Base-by-base conservation (phyloP, 495 filamentous ascomycete species). In the Tuber microsphaerosporum region DNA sequence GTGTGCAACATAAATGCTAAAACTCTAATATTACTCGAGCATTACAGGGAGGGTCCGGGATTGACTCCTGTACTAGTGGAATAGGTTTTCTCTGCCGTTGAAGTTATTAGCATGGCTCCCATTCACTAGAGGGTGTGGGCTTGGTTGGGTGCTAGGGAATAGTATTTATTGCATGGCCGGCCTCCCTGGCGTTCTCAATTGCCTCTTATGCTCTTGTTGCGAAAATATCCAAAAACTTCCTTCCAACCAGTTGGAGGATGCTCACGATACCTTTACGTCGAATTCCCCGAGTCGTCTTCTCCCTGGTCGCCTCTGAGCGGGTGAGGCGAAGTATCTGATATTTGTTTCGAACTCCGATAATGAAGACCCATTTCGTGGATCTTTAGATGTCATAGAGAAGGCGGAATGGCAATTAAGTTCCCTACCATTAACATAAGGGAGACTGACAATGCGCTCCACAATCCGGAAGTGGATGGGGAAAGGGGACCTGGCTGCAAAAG, bases 401-500 rank as follows among this genome's bases (percentile, higher is more conserved):
- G 74, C 31, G 71, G 77, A 20, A 71, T 73, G 46, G 51, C 76
- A 74, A 42, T 76, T 7, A 42, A 74, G 37, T 77, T 79, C 34
- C 80, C 80, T 20, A 77, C 73, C 16, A 73, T 77, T 10, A 48
- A 77, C n/a, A 80, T 93, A 82, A 89, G 91, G 48, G 92, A 94
- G 83, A 91, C 92, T 78, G 92, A 94, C 82, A 92, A 94, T 77
- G 90, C 87, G 75, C 77, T 94, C 76, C 92, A 93, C 78, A 92
- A 91, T 76, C 91, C 92, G 17, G 90, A 92, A 80, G 87, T 88
- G 45, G 71, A 75, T 10, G 86, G 87, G 73, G 89, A 91, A 69
- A 85, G 88, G 73, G 89, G 91, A 51, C 82, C 86, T 26, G 81
- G 86, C 71, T 87, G 89, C 46, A 91, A 89, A 79, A 89, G 91